Evolutionary conservation across 2,329 filamentous ascomycete genomes (phyloP), one percentile per base, ranked within the genome.

Genomic region (Stachybotrys chlorohalonatus): DNA sequence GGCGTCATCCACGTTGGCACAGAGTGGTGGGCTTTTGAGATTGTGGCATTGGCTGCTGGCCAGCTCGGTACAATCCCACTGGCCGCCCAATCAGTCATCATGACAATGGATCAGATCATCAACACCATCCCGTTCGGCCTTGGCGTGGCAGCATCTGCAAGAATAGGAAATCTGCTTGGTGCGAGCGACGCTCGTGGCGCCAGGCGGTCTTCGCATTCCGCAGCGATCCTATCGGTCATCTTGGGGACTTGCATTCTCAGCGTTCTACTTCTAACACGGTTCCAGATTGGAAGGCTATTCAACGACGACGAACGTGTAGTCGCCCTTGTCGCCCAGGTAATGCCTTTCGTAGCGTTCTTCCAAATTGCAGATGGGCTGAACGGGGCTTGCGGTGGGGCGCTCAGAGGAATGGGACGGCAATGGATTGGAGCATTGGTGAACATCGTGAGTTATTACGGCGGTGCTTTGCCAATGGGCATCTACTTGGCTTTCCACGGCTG

Each of bases 11-110:
- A 95, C 59, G 88, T 95, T 6, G 91, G 89, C 4, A 94, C 90
- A 0, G 91, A 95, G 70, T 95, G 90, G 90, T 95, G 90, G 90
- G 91, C 90, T 0, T 95, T 95, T 62, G 90, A 95, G 70, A 93
- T 95, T 60, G 89, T 95, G 1, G 89, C 90, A 1, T 79, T 95
- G 0, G 89, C 87, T 2, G 90, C 90, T 6, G 90, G 90, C 1
- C 81, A 85, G 42, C 79, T 95, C 0, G 91, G 91, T 4, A 92
- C 88, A 0, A 81, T 91, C 39, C 80, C 89, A 0, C 77, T 95
- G 0, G 90, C 90, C 1, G 88, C 90, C 0, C 90, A 95, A 69
- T 88, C 84, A 51, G 89, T 95, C 24, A 91, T 95, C 66, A 95
- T 95, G 90, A 95, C 90, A 0, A 84, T 87, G 0, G 90, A 95